Conservation (phyloP, 202 grass and related monocot species). For the Setaria italica region DNA sequence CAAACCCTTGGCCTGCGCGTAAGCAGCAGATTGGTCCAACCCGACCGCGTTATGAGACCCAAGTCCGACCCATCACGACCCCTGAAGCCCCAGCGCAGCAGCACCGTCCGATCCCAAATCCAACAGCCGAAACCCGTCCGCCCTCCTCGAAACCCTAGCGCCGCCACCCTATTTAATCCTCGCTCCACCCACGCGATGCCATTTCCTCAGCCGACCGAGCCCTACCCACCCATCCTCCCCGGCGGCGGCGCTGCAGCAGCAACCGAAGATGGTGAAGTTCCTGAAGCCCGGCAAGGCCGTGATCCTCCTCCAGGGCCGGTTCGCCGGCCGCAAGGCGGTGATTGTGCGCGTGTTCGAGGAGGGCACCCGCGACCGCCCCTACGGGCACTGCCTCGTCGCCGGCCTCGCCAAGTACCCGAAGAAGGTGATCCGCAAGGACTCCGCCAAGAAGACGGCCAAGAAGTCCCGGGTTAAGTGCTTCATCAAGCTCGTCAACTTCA, state of each 20-base stretch:
- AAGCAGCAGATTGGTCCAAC: too few species aligned
- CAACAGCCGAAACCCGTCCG: background rate
- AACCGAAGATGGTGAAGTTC: slow-evolving; percentile 75
- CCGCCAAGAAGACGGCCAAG: slow-evolving; percentile 86
- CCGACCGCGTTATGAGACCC: too few species aligned
- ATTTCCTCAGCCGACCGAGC: background rate
- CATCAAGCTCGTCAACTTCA: slow-evolving; percentile 81
- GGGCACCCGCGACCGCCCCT: slow-evolving; percentile 79
- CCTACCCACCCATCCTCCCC: background rate
- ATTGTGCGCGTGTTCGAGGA: slow-evolving; percentile 87
- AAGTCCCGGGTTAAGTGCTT: slow-evolving; percentile 92
- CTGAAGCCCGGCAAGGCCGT: slow-evolving; percentile 80
- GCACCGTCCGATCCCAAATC: slow-evolving; percentile 31
- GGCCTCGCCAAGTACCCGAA: slow-evolving; percentile 74
- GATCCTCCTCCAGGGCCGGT: slow-evolving; percentile 78
- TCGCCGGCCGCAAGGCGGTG: slow-evolving; percentile 79
- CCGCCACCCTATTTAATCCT: background rate
- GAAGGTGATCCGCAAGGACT: slow-evolving; percentile 81
- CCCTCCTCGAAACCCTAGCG: slow-evolving; percentile 10
- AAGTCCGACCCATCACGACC: background rate
- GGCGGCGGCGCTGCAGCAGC: slow-evolving; percentile 9
- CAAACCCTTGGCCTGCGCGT: too few species aligned
- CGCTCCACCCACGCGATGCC: background rate
- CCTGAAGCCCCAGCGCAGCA: background rate
- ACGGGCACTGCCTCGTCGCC: slow-evolving; percentile 85